Evolutionary conservation across 2,329 filamentous ascomycete species (phyloP), one percentile per base, ranked within the genome.

Genomic region (Botrytis paeoniae): DNA sequence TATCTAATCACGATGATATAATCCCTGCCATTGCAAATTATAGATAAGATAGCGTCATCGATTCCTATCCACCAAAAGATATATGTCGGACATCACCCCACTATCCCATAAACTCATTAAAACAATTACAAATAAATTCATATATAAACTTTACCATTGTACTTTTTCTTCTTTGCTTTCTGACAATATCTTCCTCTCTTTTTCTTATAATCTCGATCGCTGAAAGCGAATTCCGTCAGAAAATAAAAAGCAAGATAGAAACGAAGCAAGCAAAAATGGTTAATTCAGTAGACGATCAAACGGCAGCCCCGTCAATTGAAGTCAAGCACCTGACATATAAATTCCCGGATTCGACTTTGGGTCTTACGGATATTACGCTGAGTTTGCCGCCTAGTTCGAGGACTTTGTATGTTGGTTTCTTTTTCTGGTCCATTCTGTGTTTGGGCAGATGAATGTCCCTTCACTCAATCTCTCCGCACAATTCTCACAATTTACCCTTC

Each of bases 291-390:
- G 69, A 72, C 20, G 74, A 76, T 54, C 74, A 76, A 70, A 69
- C 71, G 60, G 61, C 71, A 41, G 80, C 79, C 41, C 80, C 80
- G 45, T 78, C 76, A 66, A 93, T 99, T 81, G 83, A 88, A 78
- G 92, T 96, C 78, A 89, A 86, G 57, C 85, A 90, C 82, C 90
- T 99, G 71, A 94, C 90, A 75, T 99, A 98, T 87, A 90, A 88
- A 62, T 99, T 98, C 84, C 93, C 92, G 25, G 93, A 97, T 85
- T 91, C 92, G 80, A 91, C 91, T 62, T 89, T 87, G n/a, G 96
- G 95, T 73, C 86, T 99, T 45, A 84, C 87, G 69, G 84, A 94
- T 82, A 88, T 99, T 78, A 86, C 84, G 39, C 88, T 99, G 71
- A 85, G 90, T 74, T 89, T 73, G 43, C 71, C 71, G 18, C 71